phyloP scores from a whole-genome alignment of 192 early-diverging fungal species.

The Dimargaris xerosporica region DNA sequence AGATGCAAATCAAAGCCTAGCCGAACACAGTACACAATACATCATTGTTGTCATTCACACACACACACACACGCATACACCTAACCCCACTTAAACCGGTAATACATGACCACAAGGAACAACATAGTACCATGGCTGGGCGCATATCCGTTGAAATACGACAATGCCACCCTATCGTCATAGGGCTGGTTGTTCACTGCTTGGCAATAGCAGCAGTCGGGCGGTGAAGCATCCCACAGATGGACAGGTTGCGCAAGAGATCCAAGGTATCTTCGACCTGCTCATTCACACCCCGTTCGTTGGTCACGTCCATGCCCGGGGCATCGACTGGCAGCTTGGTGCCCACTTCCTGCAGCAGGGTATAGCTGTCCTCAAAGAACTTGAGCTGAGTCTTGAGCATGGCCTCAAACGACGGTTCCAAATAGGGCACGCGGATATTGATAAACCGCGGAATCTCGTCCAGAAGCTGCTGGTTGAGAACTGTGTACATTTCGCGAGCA shows the following conservation, averaged over 20 bases:
- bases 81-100: background rate
- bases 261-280: conserved; percentile 65
- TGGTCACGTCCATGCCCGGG: conserved; percentile 26
- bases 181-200: no score
- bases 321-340: conserved; percentile 32
- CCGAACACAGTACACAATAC: background rate
- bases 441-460: conserved; percentile 83
- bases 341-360: conserved; percentile 50
- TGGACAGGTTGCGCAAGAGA: conserved; percentile 79
- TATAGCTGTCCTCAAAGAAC: conserved; percentile 72
- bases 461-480: conserved; percentile 65
- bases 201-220: background rate
- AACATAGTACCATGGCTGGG: no score
- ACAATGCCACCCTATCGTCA: no score
- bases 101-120: background rate
- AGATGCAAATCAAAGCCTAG: no score
- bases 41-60: no score
- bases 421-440: conserved; percentile 69
- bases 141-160: no score
- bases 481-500: conserved; percentile 62
- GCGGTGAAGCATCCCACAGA: conserved; percentile 48
- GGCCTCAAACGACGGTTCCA: conserved; percentile 94
- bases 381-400: conserved; percentile 85
- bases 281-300: conserved; percentile 39
- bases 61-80: no score